Base-by-base conservation (phyloP, 164 flowering plant genomes). In the Vitis rotundifolia region DNA sequence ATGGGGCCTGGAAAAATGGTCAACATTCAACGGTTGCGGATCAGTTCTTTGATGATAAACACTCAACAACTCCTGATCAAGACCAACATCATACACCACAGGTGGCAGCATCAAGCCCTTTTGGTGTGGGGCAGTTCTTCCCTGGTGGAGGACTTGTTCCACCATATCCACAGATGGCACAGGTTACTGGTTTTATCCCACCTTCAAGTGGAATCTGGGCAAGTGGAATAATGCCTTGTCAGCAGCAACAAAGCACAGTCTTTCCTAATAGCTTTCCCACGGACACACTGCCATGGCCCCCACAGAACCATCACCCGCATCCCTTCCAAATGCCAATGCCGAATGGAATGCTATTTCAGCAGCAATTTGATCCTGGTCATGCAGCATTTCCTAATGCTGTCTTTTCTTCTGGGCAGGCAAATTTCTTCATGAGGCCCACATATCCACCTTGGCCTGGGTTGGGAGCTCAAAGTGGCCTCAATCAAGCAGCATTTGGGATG, bases 261-360 rank as follows among this genome's bases (percentile, higher is more conserved):
- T 69, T 80, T 55, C 80, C 85, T 13, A 71, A 53, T 78, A 83
- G 84, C 49, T 64, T 81, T 67, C 82, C 76, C 8, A 16, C 72
- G 29, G 74, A 71, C 44, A 79, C 76, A 54, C 70, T 84, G 83
- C 79, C 81, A 4, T 81, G 79, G 85, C 67, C 67, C 50, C 76
- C 78, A 29, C 86, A 73, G 48, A 70, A 69, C 22, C 67, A 63
- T 37, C 76, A 55, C 26, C 83, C 74, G 49, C 69, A 31, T 49
- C 79, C 72, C 3, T 72, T 69, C 61, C 91, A 78, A 69, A 76
- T 81, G 76, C 79, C 82, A 58, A 66, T 77, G 22, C 66, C 71
- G 11, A 80, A 75, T 60, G 71, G 69, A 49, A 48, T 79, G 75
- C 79, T 80, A 49, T 75, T 71, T 61, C 86, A 83, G 76, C 93